Percentiles rank a stretch among this genome's conserved stretches.
phyloP scores from a whole-genome alignment of 2,329 filamentous ascomycete species.

The Rutstroemia sydowiana region DNA sequence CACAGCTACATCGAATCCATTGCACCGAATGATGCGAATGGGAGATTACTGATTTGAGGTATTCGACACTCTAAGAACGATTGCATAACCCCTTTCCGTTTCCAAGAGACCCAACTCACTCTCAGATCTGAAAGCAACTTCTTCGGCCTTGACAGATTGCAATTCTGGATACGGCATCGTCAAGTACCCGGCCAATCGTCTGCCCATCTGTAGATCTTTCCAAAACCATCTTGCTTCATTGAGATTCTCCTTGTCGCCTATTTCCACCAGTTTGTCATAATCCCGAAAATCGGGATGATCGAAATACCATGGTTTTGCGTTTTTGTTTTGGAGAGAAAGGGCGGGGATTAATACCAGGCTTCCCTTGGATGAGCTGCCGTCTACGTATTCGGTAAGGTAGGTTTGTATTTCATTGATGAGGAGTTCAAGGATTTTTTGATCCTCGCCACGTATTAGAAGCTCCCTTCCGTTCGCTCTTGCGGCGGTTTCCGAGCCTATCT shows the following conservation, averaged over 20 bases:
- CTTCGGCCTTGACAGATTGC: conserved; percentile 27
- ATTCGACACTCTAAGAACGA: conserved; percentile 22
- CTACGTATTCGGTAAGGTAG: conserved; percentile 24
- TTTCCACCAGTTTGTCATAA: conserved; percentile 18
- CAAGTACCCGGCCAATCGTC: conserved; percentile 18
- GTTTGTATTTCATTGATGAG: conserved; percentile 23
- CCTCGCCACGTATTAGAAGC: conserved; percentile 20
- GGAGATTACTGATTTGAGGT: too few relatives aligned
- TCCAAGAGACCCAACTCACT: conserved; percentile 58
- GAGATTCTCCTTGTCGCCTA: conserved; percentile 18
- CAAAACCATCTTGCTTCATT: conserved; percentile 19
- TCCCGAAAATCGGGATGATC: conserved; percentile 18
- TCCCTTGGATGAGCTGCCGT: conserved; percentile 18
- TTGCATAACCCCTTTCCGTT: conserved; percentile 23
- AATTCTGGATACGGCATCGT: conserved; percentile 17
- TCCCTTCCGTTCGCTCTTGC: conserved; percentile 17
- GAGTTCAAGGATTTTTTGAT: conserved; percentile 24
- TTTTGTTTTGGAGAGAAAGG: conserved; percentile 15
- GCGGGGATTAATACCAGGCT: conserved; percentile 25
- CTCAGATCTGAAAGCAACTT: conserved; percentile 56
- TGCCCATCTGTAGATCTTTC: conserved; percentile 24
- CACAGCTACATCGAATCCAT: too few relatives aligned
- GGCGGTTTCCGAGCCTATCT: conserved; percentile 20
- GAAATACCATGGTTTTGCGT: conserved; percentile 21
- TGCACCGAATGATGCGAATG: too few relatives aligned